A percentile compares a stretch with the other conserved stretches of the same genome.
These are phyloP conservation scores for Noccaea caerulescens DNA, from an alignment of 345 rosid genomes.

Conservation along the genomic window DNA sequence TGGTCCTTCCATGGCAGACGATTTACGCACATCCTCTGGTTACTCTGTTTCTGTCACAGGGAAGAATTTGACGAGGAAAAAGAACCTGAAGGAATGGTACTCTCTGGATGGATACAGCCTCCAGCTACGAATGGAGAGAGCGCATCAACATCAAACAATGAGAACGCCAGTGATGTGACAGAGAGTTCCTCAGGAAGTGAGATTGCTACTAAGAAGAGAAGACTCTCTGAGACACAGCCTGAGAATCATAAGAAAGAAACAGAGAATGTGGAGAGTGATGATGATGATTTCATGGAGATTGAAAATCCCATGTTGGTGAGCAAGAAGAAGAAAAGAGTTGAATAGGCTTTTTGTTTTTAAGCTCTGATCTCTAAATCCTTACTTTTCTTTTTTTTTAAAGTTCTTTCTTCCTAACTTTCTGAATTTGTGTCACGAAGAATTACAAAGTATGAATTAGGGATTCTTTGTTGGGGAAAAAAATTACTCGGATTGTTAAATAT, in stretches of 20 bases:
- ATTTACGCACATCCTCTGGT: constrained; percentile 15
- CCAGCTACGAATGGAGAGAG: constrained; percentile 59
- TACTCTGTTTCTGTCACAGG: constrained; percentile 47
- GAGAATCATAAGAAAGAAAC: constrained; percentile 40
- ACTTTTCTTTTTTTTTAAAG: background rate
- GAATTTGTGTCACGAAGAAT: constrained; percentile 21
- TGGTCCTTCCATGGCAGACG: background rate
- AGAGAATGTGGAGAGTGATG: constrained; percentile 50
- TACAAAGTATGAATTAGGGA: constrained; percentile 39
- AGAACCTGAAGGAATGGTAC: constrained; percentile 97
- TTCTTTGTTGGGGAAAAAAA: constrained; percentile 38
- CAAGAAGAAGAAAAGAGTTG: constrained; percentile 60
- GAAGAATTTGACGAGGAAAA: constrained; percentile 93
- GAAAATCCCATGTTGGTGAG: constrained; percentile 56
- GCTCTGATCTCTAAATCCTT: constrained; percentile 25
- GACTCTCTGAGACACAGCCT: constrained; percentile 41
- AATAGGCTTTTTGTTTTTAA: constrained; percentile 31
- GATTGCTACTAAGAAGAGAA: constrained; percentile 63
- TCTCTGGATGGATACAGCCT: constrained; percentile 81
- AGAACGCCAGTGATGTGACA: constrained; percentile 38
- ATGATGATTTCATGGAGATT: constrained; percentile 58
- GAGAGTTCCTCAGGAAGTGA: constrained; percentile 48
- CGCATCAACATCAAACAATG: constrained; percentile 57
- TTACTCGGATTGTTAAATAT: constrained; percentile 38
- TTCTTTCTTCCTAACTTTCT: constrained; percentile 26